phyloP scores from a whole-genome alignment of 2,329 filamentous ascomycete genomes.

The Hymenoscyphus linearis region DNA sequence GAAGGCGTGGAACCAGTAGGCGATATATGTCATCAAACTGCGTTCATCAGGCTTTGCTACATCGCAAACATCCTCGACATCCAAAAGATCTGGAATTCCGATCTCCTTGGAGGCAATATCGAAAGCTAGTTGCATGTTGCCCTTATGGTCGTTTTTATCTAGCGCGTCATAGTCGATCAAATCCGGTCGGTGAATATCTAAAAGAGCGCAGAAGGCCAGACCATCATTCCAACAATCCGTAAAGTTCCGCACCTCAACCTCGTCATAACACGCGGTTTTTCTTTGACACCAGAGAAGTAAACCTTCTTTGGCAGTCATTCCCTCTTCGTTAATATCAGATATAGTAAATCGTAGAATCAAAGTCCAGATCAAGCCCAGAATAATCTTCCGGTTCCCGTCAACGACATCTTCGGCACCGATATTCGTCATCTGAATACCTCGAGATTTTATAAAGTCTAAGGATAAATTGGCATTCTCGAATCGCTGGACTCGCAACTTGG shows the following conservation, averaged over 20 bases:
- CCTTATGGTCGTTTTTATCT: slow-evolving; percentile 88
- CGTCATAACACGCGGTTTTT: slow-evolving; percentile 97
- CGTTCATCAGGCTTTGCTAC: slow-evolving; percentile 93
- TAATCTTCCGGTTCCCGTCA: slow-evolving; percentile 96
- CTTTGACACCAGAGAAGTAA: slow-evolving; percentile 94
- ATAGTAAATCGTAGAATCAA: slow-evolving; percentile 97
- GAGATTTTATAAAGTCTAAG: slow-evolving; percentile 84
- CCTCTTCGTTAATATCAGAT: slow-evolving; percentile 96
- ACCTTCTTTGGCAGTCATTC: slow-evolving; percentile 95
- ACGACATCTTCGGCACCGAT: slow-evolving; percentile 98
- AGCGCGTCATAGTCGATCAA: slow-evolving; percentile 94
- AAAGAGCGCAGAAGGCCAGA: slow-evolving; percentile 87
- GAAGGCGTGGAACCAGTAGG: slow-evolving; percentile 99
- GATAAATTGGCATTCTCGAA: slow-evolving; percentile 98
- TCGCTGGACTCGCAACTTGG: slow-evolving; percentile 90
- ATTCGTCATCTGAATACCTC: slow-evolving; percentile 95
- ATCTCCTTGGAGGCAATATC: slow-evolving; percentile 95
- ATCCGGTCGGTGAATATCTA: slow-evolving; percentile 96
- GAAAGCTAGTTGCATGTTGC: slow-evolving; percentile 97
- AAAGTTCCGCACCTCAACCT: slow-evolving; percentile 93
- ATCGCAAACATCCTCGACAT: slow-evolving; percentile 97
- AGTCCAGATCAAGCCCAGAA: slow-evolving; percentile 95
- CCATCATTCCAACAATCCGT: slow-evolving; percentile 96
- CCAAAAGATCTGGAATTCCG: slow-evolving; percentile 89
- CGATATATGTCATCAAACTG: slow-evolving; percentile 98